These are phyloP conservation scores for Huntiella savannae DNA, from an alignment of 2,329 filamentous ascomycete genomes.

Conservation along the genomic window DNA sequence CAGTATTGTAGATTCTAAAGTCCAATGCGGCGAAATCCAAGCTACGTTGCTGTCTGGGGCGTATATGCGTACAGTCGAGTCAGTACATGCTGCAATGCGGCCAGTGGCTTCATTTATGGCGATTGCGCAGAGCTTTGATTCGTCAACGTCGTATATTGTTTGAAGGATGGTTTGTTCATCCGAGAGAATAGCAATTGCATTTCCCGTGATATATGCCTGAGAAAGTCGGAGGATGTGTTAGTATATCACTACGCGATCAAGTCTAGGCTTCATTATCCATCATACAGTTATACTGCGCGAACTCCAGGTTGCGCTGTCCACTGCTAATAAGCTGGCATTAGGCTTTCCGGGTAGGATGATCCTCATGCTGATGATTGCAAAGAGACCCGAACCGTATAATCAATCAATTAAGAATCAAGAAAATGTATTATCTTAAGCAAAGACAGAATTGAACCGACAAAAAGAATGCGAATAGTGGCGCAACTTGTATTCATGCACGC, in stretches of 20 bases:
- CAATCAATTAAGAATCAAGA: too few relatives aligned
- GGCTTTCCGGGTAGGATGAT: slow-evolving; percentile 64
- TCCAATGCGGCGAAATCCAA: slow-evolving; percentile 28
- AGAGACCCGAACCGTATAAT: too few relatives aligned
- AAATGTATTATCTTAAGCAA: too few relatives aligned
- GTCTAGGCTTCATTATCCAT: background rate
- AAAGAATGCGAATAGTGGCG: too few relatives aligned
- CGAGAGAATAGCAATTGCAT: slow-evolving; percentile 66
- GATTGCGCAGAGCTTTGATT: slow-evolving; percentile 49
- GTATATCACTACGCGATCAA: background rate
- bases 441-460: too few relatives aligned
- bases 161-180: slow-evolving; percentile 60
- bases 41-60: slow-evolving; percentile 34
- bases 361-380: slow-evolving; percentile 38
- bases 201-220: slow-evolving; percentile 77
- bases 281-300: slow-evolving; percentile 53
- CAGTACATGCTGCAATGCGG: slow-evolving; percentile 63
- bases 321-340: slow-evolving; percentile 56
- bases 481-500: too few relatives aligned
- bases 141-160: slow-evolving; percentile 75
- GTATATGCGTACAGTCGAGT: slow-evolving; percentile 53
- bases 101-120: slow-evolving; percentile 65
- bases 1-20: slow-evolving; percentile 41
- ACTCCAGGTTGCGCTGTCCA: slow-evolving; percentile 57
- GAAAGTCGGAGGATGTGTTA: background rate